A percentile compares a stretch with the other conserved stretches of the same genome.
phyloP scores from a whole-genome alignment of 441 rosid species.

The Arabidopsis lyrata region DNA sequence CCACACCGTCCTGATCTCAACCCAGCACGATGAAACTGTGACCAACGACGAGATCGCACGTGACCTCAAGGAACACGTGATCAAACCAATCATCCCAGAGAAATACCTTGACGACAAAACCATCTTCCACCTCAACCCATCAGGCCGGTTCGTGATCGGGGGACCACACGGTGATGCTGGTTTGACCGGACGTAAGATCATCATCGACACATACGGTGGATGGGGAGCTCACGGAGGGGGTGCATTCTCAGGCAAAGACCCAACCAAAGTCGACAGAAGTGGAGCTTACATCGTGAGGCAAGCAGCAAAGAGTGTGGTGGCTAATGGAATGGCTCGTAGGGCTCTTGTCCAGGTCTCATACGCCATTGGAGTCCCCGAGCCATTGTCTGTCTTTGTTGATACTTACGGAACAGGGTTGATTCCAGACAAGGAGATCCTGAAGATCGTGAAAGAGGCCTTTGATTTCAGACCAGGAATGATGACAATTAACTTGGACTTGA shows the following conservation, averaged over 20 bases:
- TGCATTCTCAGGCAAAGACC: conserved; percentile 57
- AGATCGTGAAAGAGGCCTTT: conserved; percentile 74
- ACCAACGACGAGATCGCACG: conserved; percentile 71
- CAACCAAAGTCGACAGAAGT: conserved; percentile 57
- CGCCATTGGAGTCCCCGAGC: conserved; percentile 74
- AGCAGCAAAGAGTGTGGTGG: conserved; percentile 77
- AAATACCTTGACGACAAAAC: conserved; percentile 71
- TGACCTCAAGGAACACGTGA: conserved; percentile 68
- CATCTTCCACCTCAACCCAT: conserved; percentile 74
- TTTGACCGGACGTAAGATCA: conserved; percentile 72
- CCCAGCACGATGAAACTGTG: conserved; percentile 75
- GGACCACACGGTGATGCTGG: conserved; percentile 81
- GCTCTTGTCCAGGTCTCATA: conserved; percentile 71
- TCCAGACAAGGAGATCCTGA: conserved; percentile 67
- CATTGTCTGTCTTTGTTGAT: conserved; percentile 65
- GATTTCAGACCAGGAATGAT: conserved; percentile 80
- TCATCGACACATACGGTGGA: conserved; percentile 55
- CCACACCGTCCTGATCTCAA: conserved; percentile 68
- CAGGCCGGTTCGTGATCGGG: conserved; percentile 72
- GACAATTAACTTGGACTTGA: conserved; percentile 60
- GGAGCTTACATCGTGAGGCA: conserved; percentile 74
- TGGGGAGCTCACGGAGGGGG: conserved; percentile 61
- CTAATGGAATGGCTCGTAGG: conserved; percentile 70
- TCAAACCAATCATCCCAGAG: conserved; percentile 65
- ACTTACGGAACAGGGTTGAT: conserved; percentile 64